A percentile compares a stretch with the other conserved stretches of the same genome.
phyloP scores from a whole-genome alignment of 192 early-diverging fungal species.

The Funneliformis geosporum region DNA sequence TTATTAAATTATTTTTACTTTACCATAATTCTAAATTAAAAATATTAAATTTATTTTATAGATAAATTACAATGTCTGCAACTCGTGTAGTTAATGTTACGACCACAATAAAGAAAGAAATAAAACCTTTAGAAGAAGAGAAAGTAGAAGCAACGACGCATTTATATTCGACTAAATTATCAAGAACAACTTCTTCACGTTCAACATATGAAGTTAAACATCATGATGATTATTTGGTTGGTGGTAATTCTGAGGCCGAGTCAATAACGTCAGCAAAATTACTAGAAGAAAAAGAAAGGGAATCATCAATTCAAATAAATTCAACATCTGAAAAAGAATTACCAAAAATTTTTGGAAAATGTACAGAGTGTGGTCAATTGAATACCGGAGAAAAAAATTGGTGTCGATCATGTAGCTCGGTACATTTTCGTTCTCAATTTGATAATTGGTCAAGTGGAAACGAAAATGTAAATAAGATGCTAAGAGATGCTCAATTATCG shows the following conservation, averaged over 20 bases:
- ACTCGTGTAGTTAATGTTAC: too few species aligned
- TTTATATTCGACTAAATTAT: too few species aligned
- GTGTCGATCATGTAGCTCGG: constrained; percentile 13
- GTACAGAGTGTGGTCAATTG: background rate
- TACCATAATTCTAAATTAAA: too few species aligned
- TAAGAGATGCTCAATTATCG: background rate
- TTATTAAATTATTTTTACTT: too few species aligned
- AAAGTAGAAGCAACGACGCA: too few species aligned
- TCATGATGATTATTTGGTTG: background rate
- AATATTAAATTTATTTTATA: too few species aligned
- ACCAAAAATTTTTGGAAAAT: background rate
- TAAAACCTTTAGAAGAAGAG: too few species aligned
- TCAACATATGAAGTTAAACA: background rate
- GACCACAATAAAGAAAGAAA: too few species aligned
- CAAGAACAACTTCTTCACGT: too few species aligned
- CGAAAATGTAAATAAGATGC: background rate
- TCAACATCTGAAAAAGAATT: background rate
- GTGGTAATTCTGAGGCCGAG: background rate
- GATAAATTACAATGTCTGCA: too few species aligned
- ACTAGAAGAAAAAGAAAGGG: background rate
- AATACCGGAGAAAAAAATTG: background rate
- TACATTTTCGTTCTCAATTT: background rate
- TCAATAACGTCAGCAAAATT: background rate
- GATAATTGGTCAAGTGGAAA: constrained; percentile 7
- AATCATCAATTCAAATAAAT: background rate